Evolutionary conservation across 225 moss, liverwort and hornwort genomes (phyloP).

Genomic region (Anthoceros angustus): DNA sequence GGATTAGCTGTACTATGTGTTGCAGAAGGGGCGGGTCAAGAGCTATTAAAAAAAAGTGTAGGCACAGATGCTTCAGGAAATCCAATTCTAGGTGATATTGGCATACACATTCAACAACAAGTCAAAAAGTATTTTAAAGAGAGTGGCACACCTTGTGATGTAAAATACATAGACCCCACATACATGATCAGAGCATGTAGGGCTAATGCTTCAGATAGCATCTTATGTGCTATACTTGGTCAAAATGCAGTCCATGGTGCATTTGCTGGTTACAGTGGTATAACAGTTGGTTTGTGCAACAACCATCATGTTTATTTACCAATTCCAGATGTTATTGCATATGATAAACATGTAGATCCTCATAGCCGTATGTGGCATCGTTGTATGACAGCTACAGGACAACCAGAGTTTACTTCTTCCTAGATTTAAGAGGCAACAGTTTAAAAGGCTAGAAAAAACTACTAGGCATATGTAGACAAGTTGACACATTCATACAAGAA

Average conservation of each 20-base stretch:
- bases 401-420: conserved; percentile 51
- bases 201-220: conserved; percentile 83
- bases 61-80: conserved; percentile 79
- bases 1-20: conserved; percentile 72
- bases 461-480: no score
- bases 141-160: conserved; percentile 36
- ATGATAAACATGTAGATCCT: conserved; percentile 73
- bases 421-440: background rate
- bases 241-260: conserved; percentile 57
- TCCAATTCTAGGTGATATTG: conserved; percentile 67
- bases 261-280: conserved; percentile 58
- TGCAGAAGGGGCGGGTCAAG: conserved; percentile 97
- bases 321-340: conserved; percentile 69
- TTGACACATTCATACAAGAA: no score
- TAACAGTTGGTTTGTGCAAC: conserved; percentile 82
- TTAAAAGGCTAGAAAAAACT: no score
- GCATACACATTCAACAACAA: conserved; percentile 58
- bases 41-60: conserved; percentile 36
- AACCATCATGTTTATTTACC: conserved; percentile 84
- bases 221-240: conserved; percentile 84
- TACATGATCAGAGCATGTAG: conserved; percentile 98
- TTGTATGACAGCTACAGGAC: conserved; percentile 88
- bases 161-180: conserved; percentile 93
- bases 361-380: conserved; percentile 98
- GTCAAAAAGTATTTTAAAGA: conserved; percentile 62